Conservation (phyloP, 306 rosid species). For the Styphnolobium japonicum region DNA sequence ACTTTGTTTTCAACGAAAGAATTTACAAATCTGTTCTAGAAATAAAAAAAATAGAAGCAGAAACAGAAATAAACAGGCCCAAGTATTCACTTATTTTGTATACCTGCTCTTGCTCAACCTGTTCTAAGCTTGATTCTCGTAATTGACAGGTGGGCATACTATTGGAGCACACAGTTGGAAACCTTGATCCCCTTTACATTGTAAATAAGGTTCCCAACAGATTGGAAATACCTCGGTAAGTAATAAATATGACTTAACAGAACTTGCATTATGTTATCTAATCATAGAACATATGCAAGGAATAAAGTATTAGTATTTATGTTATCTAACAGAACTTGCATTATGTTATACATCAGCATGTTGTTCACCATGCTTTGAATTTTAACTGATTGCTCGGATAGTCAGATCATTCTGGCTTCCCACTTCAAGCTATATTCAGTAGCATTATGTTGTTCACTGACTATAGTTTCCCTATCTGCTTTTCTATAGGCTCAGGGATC, state of each 20-base stretch:
- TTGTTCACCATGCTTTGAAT: neutral
- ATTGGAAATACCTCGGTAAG: conserved; percentile 91
- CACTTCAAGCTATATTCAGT: conserved; percentile 1
- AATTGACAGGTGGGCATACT: conserved; percentile 79
- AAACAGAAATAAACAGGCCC: neutral
- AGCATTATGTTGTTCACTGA: neutral
- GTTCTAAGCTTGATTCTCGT: conserved; percentile 23
- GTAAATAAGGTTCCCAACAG: conserved; percentile 97
- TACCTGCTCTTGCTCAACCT: conserved; percentile 1
- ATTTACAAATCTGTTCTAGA: neutral
- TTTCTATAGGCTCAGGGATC: conserved; percentile 82
- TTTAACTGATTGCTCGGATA: neutral
- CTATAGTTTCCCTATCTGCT: conserved; percentile 3
- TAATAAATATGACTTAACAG: conserved; percentile 12
- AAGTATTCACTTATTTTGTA: neutral
- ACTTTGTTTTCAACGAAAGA: neutral
- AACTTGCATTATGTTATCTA: neutral
- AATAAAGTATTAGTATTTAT: neutral
- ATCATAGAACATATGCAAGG: neutral
- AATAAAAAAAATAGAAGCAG: neutral
- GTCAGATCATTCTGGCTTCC: conserved; percentile 9
- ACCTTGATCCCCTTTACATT: conserved; percentile 45
- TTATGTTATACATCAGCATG: neutral
- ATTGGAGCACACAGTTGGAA: conserved; percentile 98
- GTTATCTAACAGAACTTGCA: neutral